Percentiles rank a stretch among this genome's conserved stretches.
These are phyloP conservation scores for Chrysanthemum makinoi DNA, from an alignment of 129 eudicot genomes.

Conservation along the genomic window DNA sequence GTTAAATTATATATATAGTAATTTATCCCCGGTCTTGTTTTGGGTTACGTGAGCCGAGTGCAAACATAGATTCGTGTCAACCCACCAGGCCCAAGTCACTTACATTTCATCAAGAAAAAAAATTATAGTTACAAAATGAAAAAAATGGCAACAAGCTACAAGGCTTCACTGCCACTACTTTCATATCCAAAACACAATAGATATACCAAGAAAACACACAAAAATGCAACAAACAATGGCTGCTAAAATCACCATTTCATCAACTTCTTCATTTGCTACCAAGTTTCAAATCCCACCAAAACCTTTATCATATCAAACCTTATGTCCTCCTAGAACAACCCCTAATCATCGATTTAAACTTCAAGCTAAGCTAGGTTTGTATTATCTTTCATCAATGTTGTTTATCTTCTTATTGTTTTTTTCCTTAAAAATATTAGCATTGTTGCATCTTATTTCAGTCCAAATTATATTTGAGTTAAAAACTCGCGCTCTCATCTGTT, in stretches of 20 bases:
- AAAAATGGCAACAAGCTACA: slow-evolving; percentile 8
- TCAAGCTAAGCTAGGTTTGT: slow-evolving; percentile 55
- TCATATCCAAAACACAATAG: slow-evolving; percentile 30
- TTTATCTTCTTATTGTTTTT: not conserved
- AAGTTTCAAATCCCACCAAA: slow-evolving; percentile 26
- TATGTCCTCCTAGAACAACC: slow-evolving; percentile 29
- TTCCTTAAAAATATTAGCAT: too few species aligned
- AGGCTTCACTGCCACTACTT: slow-evolving; percentile 38
- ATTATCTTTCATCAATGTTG: too few species aligned
- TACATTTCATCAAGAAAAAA: not conserved
- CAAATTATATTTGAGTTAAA: too few species aligned
- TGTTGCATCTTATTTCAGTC: too few species aligned
- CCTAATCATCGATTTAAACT: slow-evolving; percentile 35
- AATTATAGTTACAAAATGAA: not conserved
- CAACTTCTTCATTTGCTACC: not conserved
- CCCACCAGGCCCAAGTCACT: too few species aligned
- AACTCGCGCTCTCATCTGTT: too few species aligned
- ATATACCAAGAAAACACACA: slow-evolving; percentile 11
- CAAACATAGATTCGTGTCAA: too few species aligned
- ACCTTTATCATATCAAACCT: slow-evolving; percentile 26
- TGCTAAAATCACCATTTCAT: slow-evolving; percentile 8
- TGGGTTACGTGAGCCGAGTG: too few species aligned
- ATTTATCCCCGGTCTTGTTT: too few species aligned
- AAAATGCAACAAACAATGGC: slow-evolving; percentile 10
- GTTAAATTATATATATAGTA: too few species aligned